Conservation (phyloP, 2,329 filamentous ascomycete species). For the Calonectria honghensis region DNA sequence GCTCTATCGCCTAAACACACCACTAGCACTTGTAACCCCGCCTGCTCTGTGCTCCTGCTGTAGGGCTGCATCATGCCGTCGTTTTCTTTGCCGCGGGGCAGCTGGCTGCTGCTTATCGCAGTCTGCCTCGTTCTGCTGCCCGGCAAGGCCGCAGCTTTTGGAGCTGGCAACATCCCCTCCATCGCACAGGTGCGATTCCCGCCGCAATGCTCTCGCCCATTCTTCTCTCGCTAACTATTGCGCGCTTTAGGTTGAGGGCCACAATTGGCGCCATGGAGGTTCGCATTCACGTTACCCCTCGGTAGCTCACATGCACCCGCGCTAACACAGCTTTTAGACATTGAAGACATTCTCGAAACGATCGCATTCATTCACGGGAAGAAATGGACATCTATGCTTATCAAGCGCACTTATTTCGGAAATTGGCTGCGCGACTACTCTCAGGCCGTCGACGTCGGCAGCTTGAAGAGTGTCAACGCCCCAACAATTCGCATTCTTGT, state of each 20-base stretch:
- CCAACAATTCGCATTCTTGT: constrained; percentile 85
- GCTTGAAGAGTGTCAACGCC: constrained; percentile 85
- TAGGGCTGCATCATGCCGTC: constrained; percentile 67
- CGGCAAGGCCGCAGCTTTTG: constrained; percentile 76
- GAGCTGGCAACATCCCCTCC: constrained; percentile 83
- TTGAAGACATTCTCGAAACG: constrained; percentile 87
- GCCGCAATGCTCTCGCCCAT: not conserved
- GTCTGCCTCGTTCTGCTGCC: constrained; percentile 74
- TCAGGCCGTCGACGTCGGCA: constrained; percentile 87
- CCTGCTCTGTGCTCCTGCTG: constrained; percentile 40
- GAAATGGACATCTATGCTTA: constrained; percentile 88
- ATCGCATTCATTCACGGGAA: constrained; percentile 86
- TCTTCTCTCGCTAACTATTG: constrained; percentile 40
- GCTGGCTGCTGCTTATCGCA: constrained; percentile 70
- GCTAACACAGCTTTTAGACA: constrained; percentile 69
- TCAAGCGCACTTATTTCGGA: constrained; percentile 88
- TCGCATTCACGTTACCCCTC: constrained; percentile 45
- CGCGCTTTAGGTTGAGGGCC: constrained; percentile 75
- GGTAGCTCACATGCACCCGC: not conserved
- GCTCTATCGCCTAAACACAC: constrained; percentile 5
- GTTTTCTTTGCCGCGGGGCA: constrained; percentile 67
- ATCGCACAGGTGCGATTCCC: constrained; percentile 67
- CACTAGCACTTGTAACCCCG: constrained; percentile 41
- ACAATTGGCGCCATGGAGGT: constrained; percentile 83
- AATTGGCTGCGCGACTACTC: constrained; percentile 93